Conservation (phyloP, 345 rosid species). For the Toxicodendron radicans region DNA sequence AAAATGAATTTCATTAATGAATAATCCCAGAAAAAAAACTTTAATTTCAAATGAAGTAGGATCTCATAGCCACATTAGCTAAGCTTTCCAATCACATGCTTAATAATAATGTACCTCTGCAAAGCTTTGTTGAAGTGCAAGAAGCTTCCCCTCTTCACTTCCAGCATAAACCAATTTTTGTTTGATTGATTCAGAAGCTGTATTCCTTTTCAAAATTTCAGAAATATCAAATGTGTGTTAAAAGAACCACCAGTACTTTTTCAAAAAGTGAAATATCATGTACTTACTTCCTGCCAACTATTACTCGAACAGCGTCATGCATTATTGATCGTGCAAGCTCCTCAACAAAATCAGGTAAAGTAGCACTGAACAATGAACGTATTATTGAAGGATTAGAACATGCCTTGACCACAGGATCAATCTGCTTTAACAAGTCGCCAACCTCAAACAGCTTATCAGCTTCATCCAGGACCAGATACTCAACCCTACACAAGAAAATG, state of each 20-base stretch:
- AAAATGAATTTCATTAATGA: not conserved
- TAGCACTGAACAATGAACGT: conserved; percentile 94
- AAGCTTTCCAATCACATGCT: conserved; percentile 6
- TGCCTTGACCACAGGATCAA: conserved; percentile 85
- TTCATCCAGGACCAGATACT: conserved; percentile 94
- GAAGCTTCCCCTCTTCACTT: conserved; percentile 90
- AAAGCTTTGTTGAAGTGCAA: conserved; percentile 93
- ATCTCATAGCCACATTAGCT: not conserved
- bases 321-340: conserved; percentile 91
- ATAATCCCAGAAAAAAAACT: not conserved
- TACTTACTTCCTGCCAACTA: conserved; percentile 88
- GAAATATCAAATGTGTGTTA: conserved; percentile 1
- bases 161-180: conserved; percentile 90
- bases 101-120: conserved; percentile 58
- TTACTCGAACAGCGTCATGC: conserved; percentile 96
- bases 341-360: conserved; percentile 91
- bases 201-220: conserved; percentile 57
- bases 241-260: not conserved
- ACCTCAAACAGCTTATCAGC: conserved; percentile 96
- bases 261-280: not conserved
- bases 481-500: conserved; percentile 56
- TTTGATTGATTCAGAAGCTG: conserved; percentile 78
- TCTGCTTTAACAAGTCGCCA: conserved; percentile 73
- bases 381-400: conserved; percentile 85
- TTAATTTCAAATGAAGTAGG: not conserved